These are phyloP conservation scores for Acrocalymma vagum DNA, from an alignment of 2,329 filamentous ascomycete genomes.

Conservation along the genomic window DNA sequence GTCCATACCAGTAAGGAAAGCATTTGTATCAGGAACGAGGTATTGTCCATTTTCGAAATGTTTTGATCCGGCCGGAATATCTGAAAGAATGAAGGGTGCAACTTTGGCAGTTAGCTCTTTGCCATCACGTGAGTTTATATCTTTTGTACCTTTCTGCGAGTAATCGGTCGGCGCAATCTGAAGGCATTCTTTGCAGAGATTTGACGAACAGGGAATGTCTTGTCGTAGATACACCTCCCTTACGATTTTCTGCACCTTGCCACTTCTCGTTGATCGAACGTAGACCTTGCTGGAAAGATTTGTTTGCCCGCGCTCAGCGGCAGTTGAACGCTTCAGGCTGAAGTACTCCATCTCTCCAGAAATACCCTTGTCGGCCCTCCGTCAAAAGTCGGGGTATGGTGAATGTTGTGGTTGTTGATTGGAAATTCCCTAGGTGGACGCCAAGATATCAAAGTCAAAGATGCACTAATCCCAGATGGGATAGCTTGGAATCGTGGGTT, in stretches of 20 bases:
- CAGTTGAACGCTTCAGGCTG: constrained; percentile 67
- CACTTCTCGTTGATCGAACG: constrained; percentile 90
- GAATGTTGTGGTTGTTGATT: constrained; percentile 19
- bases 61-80: constrained; percentile 84
- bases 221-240: constrained; percentile 94
- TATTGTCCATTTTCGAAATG: constrained; percentile 89
- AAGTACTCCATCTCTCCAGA: constrained; percentile 44
- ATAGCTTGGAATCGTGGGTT: no score
- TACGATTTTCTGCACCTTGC: constrained; percentile 99
- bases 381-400: constrained; percentile 4
- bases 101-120: constrained; percentile 59
- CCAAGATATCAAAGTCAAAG: constrained; percentile 34
- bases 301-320: constrained; percentile 64
- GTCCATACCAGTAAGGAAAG: constrained; percentile 94
- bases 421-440: constrained; percentile 30
- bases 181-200: constrained; percentile 81
- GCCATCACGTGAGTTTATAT: constrained; percentile 12
- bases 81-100: constrained; percentile 85
- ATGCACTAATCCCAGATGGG: constrained; percentile 13
- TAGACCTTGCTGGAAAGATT: constrained; percentile 96
- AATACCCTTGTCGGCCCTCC: not conserved
- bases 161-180: constrained; percentile 80
- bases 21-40: constrained; percentile 94
- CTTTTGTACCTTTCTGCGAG: constrained; percentile 73
- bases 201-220: constrained; percentile 97